Conservation (phyloP, 2,329 filamentous ascomycete genomes). For the Ophiognomonia clavigignenti-juglandacearum region DNA sequence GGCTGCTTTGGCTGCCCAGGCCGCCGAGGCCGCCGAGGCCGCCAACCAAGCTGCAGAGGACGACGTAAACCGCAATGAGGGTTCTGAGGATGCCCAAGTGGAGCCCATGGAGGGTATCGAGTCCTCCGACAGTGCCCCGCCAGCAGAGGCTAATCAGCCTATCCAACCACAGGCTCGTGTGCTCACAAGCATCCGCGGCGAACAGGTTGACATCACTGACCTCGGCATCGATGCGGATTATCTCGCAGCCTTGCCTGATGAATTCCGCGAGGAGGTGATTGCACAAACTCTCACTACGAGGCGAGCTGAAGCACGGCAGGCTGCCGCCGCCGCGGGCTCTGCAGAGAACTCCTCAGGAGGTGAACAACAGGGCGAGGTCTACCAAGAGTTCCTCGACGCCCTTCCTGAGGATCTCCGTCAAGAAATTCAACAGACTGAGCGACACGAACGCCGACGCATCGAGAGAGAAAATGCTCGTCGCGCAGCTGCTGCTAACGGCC, state of each 20-base stretch:
- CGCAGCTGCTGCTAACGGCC: constrained; percentile 53
- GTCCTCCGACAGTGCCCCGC: constrained; percentile 29
- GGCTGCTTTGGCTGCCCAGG: constrained; percentile 46
- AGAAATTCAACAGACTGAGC: constrained; percentile 88
- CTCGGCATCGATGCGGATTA: constrained; percentile 94
- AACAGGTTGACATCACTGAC: constrained; percentile 87
- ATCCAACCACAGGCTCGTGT: constrained; percentile 58
- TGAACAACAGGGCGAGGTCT: constrained; percentile 73
- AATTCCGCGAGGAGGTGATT: constrained; percentile 92
- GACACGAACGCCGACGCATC: constrained; percentile 79
- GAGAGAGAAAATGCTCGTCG: constrained; percentile 78
- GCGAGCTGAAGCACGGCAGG: constrained; percentile 68
- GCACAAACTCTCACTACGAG: constrained; percentile 83
- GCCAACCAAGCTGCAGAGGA: constrained; percentile 30
- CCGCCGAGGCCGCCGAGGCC: constrained; percentile 43
- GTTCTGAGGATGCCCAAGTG: constrained; percentile 33
- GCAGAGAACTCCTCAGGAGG: constrained; percentile 53
- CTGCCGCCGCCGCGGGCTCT: constrained; percentile 50
- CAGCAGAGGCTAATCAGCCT: constrained; percentile 30
- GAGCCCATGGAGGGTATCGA: constrained; percentile 63
- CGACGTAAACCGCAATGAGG: constrained; percentile 35
- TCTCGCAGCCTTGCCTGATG: constrained; percentile 93
- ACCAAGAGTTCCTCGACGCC: constrained; percentile 89
- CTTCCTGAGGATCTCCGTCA: constrained; percentile 84
- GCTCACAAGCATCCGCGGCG: constrained; percentile 78